These are phyloP conservation scores for Neopestalotiopsis clavispora DNA, from an alignment of 2,329 filamentous ascomycete genomes.

Conservation along the genomic window DNA sequence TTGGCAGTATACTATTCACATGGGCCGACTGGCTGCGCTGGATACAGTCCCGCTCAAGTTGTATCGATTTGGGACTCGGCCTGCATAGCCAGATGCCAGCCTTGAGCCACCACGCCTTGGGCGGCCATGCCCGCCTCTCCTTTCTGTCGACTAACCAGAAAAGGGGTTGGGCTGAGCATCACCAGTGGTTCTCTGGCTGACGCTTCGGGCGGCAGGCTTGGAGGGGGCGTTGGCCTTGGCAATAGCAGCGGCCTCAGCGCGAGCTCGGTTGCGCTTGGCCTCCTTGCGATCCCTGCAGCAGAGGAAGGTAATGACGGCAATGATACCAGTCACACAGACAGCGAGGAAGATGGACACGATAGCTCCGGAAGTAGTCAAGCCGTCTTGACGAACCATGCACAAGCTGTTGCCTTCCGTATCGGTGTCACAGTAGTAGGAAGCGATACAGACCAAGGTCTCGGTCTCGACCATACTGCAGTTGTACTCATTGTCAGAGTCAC, in stretches of 20 bases:
- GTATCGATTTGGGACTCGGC: neutral
- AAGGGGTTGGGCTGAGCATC: conserved; percentile 14
- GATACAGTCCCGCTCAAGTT: neutral
- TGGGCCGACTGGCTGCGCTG: neutral
- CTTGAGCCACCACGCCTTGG: neutral
- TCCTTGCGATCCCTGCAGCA: conserved; percentile 56
- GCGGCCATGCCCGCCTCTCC: neutral
- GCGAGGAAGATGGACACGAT: conserved; percentile 55
- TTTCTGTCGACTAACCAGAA: conserved; percentile 11
- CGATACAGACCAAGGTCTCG: conserved; percentile 44
- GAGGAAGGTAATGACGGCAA: conserved; percentile 50
- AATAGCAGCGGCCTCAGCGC: conserved; percentile 55
- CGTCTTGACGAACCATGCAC: conserved; percentile 48
- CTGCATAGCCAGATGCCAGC: neutral
- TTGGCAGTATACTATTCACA: neutral
- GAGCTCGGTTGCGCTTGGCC: conserved; percentile 48
- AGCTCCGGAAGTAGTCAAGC: conserved; percentile 45
- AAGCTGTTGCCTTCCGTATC: conserved; percentile 42
- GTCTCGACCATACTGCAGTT: conserved; percentile 45
- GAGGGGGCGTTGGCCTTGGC: conserved; percentile 42
- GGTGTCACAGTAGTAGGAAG: conserved; percentile 50
- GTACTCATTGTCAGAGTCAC: conserved; percentile 44
- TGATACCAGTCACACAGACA: conserved; percentile 40
- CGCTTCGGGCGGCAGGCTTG: conserved; percentile 1
- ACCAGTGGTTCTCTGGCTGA: conserved; percentile 8